Percentiles rank a stretch among this genome's conserved stretches.
These are phyloP conservation scores for Solanum tarijense DNA, from an alignment of 257 asterid genomes.

Conservation along the genomic window DNA sequence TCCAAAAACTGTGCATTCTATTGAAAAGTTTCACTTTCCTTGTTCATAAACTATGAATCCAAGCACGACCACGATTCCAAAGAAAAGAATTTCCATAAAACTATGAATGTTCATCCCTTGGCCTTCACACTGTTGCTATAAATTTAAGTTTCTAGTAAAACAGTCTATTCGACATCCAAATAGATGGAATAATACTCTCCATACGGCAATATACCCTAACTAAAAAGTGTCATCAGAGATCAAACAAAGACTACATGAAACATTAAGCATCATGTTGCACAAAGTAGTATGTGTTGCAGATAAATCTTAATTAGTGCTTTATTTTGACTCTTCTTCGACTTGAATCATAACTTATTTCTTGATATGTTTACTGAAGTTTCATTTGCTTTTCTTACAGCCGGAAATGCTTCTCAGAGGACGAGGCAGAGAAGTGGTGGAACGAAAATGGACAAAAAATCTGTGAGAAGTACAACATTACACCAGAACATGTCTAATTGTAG, in stretches of 20 bases:
- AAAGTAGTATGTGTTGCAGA: not conserved
- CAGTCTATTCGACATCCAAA: not conserved
- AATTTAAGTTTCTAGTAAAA: not conserved
- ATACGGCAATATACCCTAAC: not conserved
- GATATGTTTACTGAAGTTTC: not conserved
- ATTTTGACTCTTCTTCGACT: not conserved
- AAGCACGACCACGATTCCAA: not conserved
- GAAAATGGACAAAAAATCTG: conserved; percentile 56
- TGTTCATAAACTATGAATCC: not conserved
- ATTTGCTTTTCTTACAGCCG: conserved; percentile 33
- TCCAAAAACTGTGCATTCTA: not conserved
- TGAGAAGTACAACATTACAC: conserved; percentile 41
- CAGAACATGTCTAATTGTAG: conserved; percentile 1
- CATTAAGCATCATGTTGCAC: not conserved
- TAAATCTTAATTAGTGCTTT: not conserved
- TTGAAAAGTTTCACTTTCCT: not conserved
- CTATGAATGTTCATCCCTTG: not conserved
- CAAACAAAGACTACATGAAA: not conserved
- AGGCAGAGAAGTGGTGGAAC: conserved; percentile 90
- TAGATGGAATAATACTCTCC: not conserved
- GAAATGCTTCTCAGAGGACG: conserved; percentile 65
- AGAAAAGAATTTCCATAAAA: not conserved
- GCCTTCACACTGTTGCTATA: not conserved
- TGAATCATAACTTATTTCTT: not conserved
- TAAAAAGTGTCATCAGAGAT: not conserved